Conservation (phyloP, 2,329 filamentous ascomycete species). For the Rhynchosporium graminicola region DNA sequence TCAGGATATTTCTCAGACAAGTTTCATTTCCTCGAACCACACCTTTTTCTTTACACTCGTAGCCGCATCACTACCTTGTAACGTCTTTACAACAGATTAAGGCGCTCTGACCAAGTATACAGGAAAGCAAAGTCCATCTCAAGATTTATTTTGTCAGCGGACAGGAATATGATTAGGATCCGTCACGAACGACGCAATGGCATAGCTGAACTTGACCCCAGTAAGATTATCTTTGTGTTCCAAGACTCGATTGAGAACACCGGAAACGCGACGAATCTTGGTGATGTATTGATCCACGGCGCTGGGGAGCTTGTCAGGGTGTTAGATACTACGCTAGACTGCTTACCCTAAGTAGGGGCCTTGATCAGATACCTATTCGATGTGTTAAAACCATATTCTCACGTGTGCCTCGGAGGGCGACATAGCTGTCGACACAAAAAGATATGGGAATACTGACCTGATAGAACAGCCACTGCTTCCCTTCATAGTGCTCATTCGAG, state of each 20-base stretch:
- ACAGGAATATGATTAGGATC: neutral
- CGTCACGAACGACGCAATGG: constrained; percentile 38
- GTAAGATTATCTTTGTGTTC: constrained; percentile 39
- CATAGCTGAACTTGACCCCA: constrained; percentile 44
- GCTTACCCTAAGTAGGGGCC: constrained; percentile 44
- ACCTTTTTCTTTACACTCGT: neutral
- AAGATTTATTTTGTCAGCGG: neutral
- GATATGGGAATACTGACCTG: constrained; percentile 29
- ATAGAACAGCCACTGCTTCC: constrained; percentile 45
- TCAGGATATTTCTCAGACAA: neutral
- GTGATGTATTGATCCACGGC: constrained; percentile 48
- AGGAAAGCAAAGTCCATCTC: neutral
- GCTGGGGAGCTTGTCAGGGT: constrained; percentile 31
- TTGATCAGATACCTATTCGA: constrained; percentile 38
- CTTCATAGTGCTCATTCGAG: constrained; percentile 38
- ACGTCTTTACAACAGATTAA: neutral
- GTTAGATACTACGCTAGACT: constrained; percentile 33
- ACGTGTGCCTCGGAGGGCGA: too few relatives aligned
- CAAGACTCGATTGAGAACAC: constrained; percentile 47
- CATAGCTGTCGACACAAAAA: too few relatives aligned
- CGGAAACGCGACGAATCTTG: constrained; percentile 42
- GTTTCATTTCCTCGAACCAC: neutral
- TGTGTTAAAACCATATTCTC: too few relatives aligned
- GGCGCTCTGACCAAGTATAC: neutral
- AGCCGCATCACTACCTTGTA: neutral